A percentile compares a stretch with the other conserved stretches of the same genome.
phyloP scores from a whole-genome alignment of 2,329 filamentous ascomycete species.

The Phymatotrichopsis omnivora region DNA sequence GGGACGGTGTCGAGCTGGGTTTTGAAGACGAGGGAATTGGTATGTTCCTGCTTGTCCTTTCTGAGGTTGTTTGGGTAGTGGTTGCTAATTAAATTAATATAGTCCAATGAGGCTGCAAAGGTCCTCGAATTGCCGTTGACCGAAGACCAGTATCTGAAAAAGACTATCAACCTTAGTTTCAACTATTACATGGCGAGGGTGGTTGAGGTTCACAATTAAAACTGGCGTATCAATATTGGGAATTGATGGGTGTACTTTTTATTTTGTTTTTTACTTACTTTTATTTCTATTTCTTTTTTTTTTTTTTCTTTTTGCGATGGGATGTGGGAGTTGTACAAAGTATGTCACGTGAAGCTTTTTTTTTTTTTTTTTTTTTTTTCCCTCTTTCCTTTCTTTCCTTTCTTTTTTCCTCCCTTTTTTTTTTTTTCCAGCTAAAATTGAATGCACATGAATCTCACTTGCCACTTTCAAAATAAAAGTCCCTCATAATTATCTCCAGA shows the following conservation, averaged over 20 bases:
- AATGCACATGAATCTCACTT: too few relatives aligned
- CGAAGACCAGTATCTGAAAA: constrained; percentile 59
- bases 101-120: constrained; percentile 36
- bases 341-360: too few relatives aligned
- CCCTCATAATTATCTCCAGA: too few relatives aligned
- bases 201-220: constrained; percentile 9
- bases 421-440: too few relatives aligned
- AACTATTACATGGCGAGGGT: constrained; percentile 51
- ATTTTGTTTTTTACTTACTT: constrained; percentile 7
- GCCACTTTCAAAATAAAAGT: too few relatives aligned
- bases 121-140: constrained; percentile 56
- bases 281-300: constrained; percentile 12
- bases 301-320: constrained; percentile 6
- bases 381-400: too few relatives aligned
- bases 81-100: background rate
- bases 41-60: constrained; percentile 36
- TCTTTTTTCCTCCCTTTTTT: too few relatives aligned
- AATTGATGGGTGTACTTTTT: constrained; percentile 2
- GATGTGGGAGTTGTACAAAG: too few relatives aligned
- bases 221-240: background rate
- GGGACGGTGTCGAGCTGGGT: constrained; percentile 59
- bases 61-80: background rate
- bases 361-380: too few relatives aligned
- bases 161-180: constrained; percentile 59
- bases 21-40: constrained; percentile 49